Evolutionary conservation across 2,329 filamentous ascomycete species (phyloP).

Genomic region (Fusarium pseudonygamai): DNA sequence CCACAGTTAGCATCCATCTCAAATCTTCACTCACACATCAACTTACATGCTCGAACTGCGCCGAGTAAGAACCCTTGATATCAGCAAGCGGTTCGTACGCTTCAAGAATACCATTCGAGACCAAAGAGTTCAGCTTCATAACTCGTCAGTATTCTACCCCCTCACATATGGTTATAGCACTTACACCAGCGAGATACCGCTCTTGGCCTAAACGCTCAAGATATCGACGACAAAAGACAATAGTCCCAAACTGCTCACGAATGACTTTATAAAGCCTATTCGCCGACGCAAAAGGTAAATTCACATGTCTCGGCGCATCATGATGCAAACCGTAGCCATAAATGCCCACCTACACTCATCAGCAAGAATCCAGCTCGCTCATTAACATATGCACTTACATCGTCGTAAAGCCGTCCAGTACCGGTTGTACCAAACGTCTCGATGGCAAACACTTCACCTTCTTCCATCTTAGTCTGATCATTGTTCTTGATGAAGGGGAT

Average conservation of each 20-base stretch:
- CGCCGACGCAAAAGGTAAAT: conserved; percentile 60
- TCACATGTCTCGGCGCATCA: conserved; percentile 47
- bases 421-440: conserved; percentile 94
- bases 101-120: conserved; percentile 66
- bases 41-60: conserved; percentile 68
- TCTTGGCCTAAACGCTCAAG: conserved; percentile 70
- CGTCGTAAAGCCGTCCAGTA: conserved; percentile 81
- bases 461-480: conserved; percentile 93
- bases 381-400: conserved; percentile 59
- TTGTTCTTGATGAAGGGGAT: conserved; percentile 87
- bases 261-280: conserved; percentile 67
- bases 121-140: conserved; percentile 64
- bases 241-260: conserved; percentile 68
- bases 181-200: conserved; percentile 66
- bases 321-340: conserved; percentile 61
- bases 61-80: conserved; percentile 67
- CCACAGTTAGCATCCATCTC: not conserved
- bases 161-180: not conserved
- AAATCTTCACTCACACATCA: fast-evolving
- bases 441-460: conserved; percentile 90
- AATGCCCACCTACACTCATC: conserved; percentile 52
- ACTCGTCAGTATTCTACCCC: conserved; percentile 14
- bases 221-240: conserved; percentile 70
- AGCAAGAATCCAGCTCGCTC: not conserved
- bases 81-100: conserved; percentile 66